Percentiles rank a stretch among this genome's conserved stretches.
Conservation (phyloP, 805 yeast species). For the Candida maltosa region DNA sequence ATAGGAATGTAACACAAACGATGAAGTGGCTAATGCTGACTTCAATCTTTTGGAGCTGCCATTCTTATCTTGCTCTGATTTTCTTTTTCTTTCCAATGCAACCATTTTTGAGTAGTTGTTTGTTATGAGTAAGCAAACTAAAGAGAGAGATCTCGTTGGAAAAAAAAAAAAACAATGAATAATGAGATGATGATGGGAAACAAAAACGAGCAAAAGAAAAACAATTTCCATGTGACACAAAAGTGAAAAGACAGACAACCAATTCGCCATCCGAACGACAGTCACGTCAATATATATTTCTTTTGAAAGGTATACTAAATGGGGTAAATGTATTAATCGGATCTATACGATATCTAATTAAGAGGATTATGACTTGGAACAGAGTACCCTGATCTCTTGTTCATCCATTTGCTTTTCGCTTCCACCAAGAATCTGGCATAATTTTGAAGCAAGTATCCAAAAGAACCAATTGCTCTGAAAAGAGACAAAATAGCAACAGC, state of each 20-base stretch:
- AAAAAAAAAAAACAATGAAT: neutral
- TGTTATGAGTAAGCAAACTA: too few relatives aligned
- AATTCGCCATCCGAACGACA: too few relatives aligned
- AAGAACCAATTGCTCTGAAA: conserved; percentile 80
- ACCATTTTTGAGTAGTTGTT: conserved; percentile 31
- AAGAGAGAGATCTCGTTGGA: neutral
- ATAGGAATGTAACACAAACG: conserved; percentile 48
- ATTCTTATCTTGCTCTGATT: conserved; percentile 12
- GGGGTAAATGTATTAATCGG: too few relatives aligned
- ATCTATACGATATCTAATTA: conserved; percentile 14
- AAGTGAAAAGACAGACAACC: too few relatives aligned
- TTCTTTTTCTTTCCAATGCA: conserved; percentile 38
- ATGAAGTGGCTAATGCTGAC: conserved; percentile 24
- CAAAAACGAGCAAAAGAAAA: neutral
- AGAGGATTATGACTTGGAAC: conserved; percentile 31
- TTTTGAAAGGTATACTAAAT: too few relatives aligned
- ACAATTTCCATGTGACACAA: too few relatives aligned
- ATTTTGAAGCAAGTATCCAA: conserved; percentile 55
- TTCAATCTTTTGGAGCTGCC: conserved; percentile 21
- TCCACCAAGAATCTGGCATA: conserved; percentile 36
- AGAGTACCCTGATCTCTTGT: conserved; percentile 36
- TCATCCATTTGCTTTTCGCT: conserved; percentile 38
- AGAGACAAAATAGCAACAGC: conserved; percentile 82
- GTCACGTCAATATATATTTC: too few relatives aligned
- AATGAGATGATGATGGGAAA: too few relatives aligned